Base-by-base conservation (phyloP, 2,329 filamentous ascomycete genomes). In the Xylariaceae sp. region DNA sequence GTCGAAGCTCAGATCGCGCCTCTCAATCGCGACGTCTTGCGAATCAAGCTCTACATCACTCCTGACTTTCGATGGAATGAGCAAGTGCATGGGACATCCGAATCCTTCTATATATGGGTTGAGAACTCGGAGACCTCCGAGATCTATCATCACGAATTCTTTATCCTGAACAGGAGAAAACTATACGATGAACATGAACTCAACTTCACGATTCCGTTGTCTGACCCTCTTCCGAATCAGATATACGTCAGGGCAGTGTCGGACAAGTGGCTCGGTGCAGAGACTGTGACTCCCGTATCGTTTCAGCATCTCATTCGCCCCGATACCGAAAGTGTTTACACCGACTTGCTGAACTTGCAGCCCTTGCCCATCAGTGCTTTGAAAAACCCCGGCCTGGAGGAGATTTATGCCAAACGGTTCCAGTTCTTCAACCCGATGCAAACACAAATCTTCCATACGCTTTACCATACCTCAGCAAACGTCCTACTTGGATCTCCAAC, bases 401-500 rank as follows among this genome's bases (percentile, higher is more conserved):
- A 94, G 61, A 83, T 99, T 1, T 99, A 99, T 69, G 86, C 82
- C 0, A 80, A 93, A 71, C 85, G 92, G 37, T 99, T 99, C 74
- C 88, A 94, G 65, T 99, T 88, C 75, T 99, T 99, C 81, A 99
- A 99, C 71, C 94, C 94, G 0, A 97, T 99, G 95, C 94, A 99
- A 74, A 97, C 94, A 0, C 94, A 99, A 70, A 91, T 99, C 55
- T 99, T 99, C 75, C 94, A 99, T 70, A 93, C 91, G 11, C 82
- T 99, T 39, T 99, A 99, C 66, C 88, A 97, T 72, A 97, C 94
- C 0, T 76, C 89, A 6, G 88, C 90, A 51, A 99, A 99, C 70
- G 92, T 99, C 3, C 82, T 99, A 2, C 82, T 99, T 7, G 94
- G 95, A 6, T 97, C 94, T 2, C 95, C 94, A 0, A 99, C 95